Conservation (phyloP, 192 early-diverging fungal genomes). For the Spinellus fusiger region DNA sequence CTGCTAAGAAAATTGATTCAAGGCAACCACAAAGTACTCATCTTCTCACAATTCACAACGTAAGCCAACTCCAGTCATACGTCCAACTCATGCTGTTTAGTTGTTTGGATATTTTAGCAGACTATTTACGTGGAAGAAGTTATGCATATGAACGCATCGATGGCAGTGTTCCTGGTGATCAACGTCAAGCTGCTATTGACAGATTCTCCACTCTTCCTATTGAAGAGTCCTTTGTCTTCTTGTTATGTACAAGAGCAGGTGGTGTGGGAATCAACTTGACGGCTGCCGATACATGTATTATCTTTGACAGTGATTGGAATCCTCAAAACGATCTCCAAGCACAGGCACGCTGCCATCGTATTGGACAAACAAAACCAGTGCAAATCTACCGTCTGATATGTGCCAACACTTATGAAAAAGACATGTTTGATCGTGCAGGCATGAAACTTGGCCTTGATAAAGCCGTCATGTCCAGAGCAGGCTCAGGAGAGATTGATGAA, state of each 20-base stretch:
- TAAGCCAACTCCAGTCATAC: neutral
- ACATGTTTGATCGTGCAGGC: constrained; percentile 86
- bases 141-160: constrained; percentile 81
- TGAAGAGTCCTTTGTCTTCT: constrained; percentile 76
- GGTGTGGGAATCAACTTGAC: constrained; percentile 88
- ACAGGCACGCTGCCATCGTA: constrained; percentile 76
- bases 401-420: constrained; percentile 85
- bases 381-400: constrained; percentile 72
- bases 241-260: constrained; percentile 82
- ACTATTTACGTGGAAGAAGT: constrained; percentile 68
- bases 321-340: constrained; percentile 89
- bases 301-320: constrained; percentile 88
- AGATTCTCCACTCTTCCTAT: constrained; percentile 63
- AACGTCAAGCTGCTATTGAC: constrained; percentile 82
- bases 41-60: constrained; percentile 84
- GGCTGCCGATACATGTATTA: constrained; percentile 82
- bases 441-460: constrained; percentile 81
- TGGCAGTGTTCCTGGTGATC: constrained; percentile 69
- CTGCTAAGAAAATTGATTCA: constrained; percentile 64
- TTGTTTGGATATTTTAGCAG: constrained; percentile 76
- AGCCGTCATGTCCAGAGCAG: constrained; percentile 63
- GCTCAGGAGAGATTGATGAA: constrained; percentile 25
- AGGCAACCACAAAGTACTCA: constrained; percentile 80
- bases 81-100: constrained; percentile 1
- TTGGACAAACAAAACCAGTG: constrained; percentile 83